Evolutionary conservation across 352 stramenopile genomes (phyloP), one percentile per base, ranked within the genome.

Genomic region (Pythium rishiriense): DNA sequence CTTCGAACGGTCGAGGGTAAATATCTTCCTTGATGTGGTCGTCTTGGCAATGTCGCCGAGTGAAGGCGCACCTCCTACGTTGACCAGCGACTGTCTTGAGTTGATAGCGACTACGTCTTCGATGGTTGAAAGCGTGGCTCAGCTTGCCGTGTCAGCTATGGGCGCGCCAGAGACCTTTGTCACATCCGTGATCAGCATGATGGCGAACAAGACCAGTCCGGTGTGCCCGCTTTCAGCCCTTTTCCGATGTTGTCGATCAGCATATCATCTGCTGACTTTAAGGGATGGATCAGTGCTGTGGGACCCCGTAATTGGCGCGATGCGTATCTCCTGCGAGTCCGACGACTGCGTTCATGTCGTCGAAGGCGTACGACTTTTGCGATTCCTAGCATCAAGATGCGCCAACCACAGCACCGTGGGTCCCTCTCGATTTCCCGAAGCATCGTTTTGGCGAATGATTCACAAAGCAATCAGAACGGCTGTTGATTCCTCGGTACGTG

Each of bases 61-160:
- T 22, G 14, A 33, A 26, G 17, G n/a, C n/a, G n/a, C n/a, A n/a
- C 35, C 2, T 42, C 31, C 31, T 14, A 53, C 11, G 1, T 51
- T 45, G 19, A 35, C 31, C 31, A 5, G 31, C 5, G n/a, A 45
- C 22, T 58, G 33, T 31, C 51, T 58, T n/a, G 51, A 65, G 11
- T 46, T 65, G 3, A 33, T 65, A 14, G 19, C 35, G 10, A n/a
- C 41, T 24, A 48, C 58, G 9, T 43, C n/a, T 9, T 15, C 19
- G 21, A 6, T n/a, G 33, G 37, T 43, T 22, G 51, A 35, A 17
- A 43, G 51, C 19, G 35, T 29, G 7, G 51, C 51, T 11, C 9
- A 21, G 15, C 51, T 58, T 2, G 51, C 22, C 5, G 22, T 31
- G 22, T 5, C 9, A 22, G 31, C 51, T 3, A 43, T 58, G 21